Base-by-base conservation (phyloP, 129 eudicot genomes). In the Calendula officinalis region DNA sequence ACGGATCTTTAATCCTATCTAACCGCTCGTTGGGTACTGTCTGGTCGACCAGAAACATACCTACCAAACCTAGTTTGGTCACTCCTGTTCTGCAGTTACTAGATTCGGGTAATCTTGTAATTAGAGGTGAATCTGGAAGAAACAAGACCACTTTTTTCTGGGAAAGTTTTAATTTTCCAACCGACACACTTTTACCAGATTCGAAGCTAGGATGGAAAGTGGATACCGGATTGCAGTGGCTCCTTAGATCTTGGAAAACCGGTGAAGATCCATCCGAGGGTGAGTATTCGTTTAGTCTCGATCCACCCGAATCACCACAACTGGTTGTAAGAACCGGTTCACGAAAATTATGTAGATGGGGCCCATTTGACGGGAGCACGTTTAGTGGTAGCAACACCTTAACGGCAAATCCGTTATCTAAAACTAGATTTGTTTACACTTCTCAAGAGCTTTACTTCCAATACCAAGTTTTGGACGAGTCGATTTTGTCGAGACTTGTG, bases 81-180 rank as follows among this genome's bases (percentile, higher is more conserved):
- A 67, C 12, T 22, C 78, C 81, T 1, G 70, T 76, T 9, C 30
- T 73, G 10, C 76, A 78, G 71, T 43, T 82, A 45, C 34, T 71
- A 51, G 67, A 82, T 36, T 40, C 82, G 0, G 84, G 88, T 11
- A 82, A 82, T 68, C 78, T 82, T 32, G 84, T 82, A 13, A 51
- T 82, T n/a, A 60, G 68, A 67, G 78, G 75, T 42, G 81, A 59
- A 22, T 22, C 30, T 38, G 49, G 39, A 16, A 43, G 36, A 13
- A 69, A 63, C 56, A 56, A 27, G 8, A 44, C 56, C 14, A 15
- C 30, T 22, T 22, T 35, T 50, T 14, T 72, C 33, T 78, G 82
- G 82, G 75, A 72, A 46, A 78, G 82, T 27, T 78, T 78, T 32
- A 63, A 78, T 57, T 60, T 43, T 67, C 80, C 77, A 1, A 65